phyloP scores from a whole-genome alignment of 2,329 filamentous ascomycete genomes.

The Penicillium griseofulvum region DNA sequence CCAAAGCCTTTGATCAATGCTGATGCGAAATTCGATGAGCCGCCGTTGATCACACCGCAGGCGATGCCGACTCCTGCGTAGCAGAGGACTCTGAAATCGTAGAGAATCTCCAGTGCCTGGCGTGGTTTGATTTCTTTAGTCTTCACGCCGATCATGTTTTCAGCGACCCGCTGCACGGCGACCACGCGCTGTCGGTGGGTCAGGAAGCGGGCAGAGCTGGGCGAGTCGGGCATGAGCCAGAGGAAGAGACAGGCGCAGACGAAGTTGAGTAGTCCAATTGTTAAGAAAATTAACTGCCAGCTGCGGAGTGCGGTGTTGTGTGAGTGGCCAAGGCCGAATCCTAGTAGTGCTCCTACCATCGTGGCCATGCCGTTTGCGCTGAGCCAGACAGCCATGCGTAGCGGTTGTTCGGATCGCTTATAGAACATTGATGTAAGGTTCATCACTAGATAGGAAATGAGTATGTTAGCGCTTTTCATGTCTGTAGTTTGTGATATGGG shows the following conservation, averaged over 20 bases:
- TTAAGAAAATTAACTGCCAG: conserved; percentile 45
- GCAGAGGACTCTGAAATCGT: conserved; percentile 41
- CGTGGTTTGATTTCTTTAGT: conserved; percentile 34
- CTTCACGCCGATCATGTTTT: conserved; percentile 45
- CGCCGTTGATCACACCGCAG: conserved; percentile 51
- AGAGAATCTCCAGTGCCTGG: conserved; percentile 41
- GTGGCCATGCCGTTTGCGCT: conserved; percentile 39
- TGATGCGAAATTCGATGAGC: conserved; percentile 50
- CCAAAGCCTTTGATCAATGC: conserved; percentile 48
- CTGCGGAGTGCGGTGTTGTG: conserved; percentile 27
- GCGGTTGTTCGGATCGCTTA: conserved; percentile 37
- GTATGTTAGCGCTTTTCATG: conserved; percentile 5
- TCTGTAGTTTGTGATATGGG: not conserved
- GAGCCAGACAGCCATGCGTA: conserved; percentile 38
- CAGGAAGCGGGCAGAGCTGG: conserved; percentile 40
- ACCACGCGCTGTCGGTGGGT: conserved; percentile 40
- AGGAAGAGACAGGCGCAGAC: conserved; percentile 39
- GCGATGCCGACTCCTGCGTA: conserved; percentile 43
- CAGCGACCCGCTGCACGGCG: conserved; percentile 42
- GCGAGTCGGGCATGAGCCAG: conserved; percentile 39
- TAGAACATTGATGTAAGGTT: conserved; percentile 40
- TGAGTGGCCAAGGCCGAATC: conserved; percentile 37
- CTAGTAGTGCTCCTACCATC: conserved; percentile 38
- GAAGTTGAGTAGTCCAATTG: conserved; percentile 46
- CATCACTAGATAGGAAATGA: conserved; percentile 24